These are phyloP conservation scores for Wilcoxina mikolae DNA, from an alignment of 495 filamentous ascomycete species.

Conservation along the genomic window DNA sequence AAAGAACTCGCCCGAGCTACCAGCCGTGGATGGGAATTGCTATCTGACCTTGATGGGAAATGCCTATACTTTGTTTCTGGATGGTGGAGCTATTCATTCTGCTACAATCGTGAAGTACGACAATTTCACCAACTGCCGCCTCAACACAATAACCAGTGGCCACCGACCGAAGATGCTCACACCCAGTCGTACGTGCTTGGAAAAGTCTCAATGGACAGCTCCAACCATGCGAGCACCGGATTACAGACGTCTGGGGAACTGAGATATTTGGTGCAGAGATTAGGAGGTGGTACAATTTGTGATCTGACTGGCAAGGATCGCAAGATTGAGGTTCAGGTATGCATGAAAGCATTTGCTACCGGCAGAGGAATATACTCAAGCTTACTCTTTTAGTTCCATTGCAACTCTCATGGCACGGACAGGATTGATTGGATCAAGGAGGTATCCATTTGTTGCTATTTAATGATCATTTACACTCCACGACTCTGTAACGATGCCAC, in stretches of 20 bases:
- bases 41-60: slow-evolving; percentile 67
- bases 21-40: slow-evolving; percentile 74
- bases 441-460: slow-evolving; percentile 77
- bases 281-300: slow-evolving; percentile 75
- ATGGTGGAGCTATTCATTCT: slow-evolving; percentile 97
- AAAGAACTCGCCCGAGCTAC: slow-evolving; percentile 75
- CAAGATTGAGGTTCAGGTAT: slow-evolving; percentile 62
- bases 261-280: slow-evolving; percentile 76
- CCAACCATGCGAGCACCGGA: slow-evolving; percentile 38
- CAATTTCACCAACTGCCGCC: slow-evolving; percentile 80
- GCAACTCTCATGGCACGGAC: slow-evolving; percentile 64
- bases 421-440: slow-evolving; percentile 94
- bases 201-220: slow-evolving; percentile 27
- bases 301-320: slow-evolving; percentile 77
- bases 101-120: slow-evolving; percentile 72
- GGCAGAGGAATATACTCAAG: not conserved
- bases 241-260: slow-evolving; percentile 69
- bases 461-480: slow-evolving; percentile 90
- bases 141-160: slow-evolving; percentile 50
- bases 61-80: slow-evolving; percentile 85
- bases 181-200: slow-evolving; percentile 68
- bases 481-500: slow-evolving; percentile 85
- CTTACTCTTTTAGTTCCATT: slow-evolving; percentile 56
- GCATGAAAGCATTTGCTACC: not conserved
- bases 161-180: slow-evolving; percentile 56